Evolutionary conservation across 139 green algal genomes (phyloP), one percentile per base, ranked within the genome.

Genomic region (Picochlorum costavermella): DNA sequence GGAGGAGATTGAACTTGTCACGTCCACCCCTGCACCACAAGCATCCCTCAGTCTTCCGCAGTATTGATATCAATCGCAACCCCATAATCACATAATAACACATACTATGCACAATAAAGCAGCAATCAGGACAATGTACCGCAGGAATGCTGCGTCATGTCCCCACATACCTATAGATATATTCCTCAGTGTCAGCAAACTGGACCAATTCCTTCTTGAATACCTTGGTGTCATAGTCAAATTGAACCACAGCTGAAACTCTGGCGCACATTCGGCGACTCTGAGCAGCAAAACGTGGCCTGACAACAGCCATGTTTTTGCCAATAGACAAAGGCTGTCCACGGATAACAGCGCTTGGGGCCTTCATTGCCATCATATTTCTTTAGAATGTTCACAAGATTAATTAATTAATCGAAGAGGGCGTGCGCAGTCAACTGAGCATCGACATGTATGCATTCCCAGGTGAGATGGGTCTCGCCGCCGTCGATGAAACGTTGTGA

Each of bases 1-100:
- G 75, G 58, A 99, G 82, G 43, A 77, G 56, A 6, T 73, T 53
- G 79, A 90, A 96, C 76, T 96, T 95, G 76, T 98, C 88, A 43
- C 93, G 82, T 44, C 93, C 93, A 45, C 93, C 93, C 8, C 71
- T 78, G 65, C 33, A 40, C 9, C 64, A 33, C 23, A 56, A 12
- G 33, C 33, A 13, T 8, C 11, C 11, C 8, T 40, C 33, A 40
- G 33, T 40, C 8, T 28, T 10, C 28, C 12, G 6, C 12, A 10
- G 2, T 23, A 4, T 48, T 8, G 33, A 8, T 8, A 40, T 40
- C 33, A 8, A 40, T 40, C 33, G 3, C 33, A 40, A 1, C 33
- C 3, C 33, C 33, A 40, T 40, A 40, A 40, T 40, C 33, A 40
- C 11, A 12, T 40, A 13, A 6, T 6, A 40, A 40, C 8, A 40